These are phyloP conservation scores for Pseudocercospora fijiensis DNA, from an alignment of 2,329 filamentous ascomycete genomes.

Conservation along the genomic window DNA sequence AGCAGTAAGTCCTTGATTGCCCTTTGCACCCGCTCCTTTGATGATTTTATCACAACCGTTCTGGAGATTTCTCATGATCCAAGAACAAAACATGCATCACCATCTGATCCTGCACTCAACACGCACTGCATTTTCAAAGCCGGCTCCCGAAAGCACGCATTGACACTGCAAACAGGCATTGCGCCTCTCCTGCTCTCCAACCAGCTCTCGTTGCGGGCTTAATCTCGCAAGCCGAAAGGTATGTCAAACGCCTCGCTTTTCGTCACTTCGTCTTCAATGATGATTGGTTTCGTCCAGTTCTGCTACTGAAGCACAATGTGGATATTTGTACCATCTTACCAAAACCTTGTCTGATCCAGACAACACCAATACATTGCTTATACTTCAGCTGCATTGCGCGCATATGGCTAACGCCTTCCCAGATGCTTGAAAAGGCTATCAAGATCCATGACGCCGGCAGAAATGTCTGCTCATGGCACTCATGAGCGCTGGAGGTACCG, in stretches of 20 bases:
- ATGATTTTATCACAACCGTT: conserved; percentile 40
- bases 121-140: conserved; percentile 2
- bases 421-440: background rate
- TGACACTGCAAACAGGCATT: background rate
- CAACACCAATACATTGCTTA: conserved; percentile 5
- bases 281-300: conserved; percentile 45
- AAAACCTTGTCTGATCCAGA: conserved; percentile 39
- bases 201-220: background rate
- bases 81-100: conserved; percentile 45
- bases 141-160: background rate
- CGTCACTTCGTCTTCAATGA: conserved; percentile 31
- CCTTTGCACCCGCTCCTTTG: conserved; percentile 18
- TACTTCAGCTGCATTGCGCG: background rate
- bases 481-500: background rate
- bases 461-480: too few species aligned
- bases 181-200: background rate
- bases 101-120: conserved; percentile 38
- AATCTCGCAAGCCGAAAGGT: conserved; percentile 14
- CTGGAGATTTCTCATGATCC: conserved; percentile 40
- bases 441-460: too few species aligned
- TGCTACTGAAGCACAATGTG: conserved; percentile 42
- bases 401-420: background rate
- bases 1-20: conserved; percentile 18
- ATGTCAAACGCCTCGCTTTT: conserved; percentile 14
- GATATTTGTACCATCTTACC: conserved; percentile 42